phyloP scores from a whole-genome alignment of 1,284 basidiomycete species.

The Cutaneotrichosporon sp. region DNA sequence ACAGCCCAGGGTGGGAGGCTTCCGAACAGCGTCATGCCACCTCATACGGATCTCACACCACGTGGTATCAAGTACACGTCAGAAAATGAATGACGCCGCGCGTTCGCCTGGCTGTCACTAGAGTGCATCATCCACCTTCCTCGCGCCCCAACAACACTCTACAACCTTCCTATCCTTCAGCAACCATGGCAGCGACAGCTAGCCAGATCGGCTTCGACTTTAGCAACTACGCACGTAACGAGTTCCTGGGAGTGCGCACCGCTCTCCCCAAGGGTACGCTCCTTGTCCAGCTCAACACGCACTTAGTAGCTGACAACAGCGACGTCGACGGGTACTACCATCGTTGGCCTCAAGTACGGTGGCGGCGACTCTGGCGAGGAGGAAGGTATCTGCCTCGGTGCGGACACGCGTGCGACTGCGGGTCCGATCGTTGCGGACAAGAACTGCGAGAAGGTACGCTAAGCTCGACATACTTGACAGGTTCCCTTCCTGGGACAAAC shows the following conservation, averaged over 20 bases:
- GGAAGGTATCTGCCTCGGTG: constrained; percentile 91
- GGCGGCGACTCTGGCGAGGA: constrained; percentile 58
- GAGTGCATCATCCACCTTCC: not conserved
- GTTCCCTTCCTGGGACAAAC: not conserved
- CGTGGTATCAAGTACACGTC: constrained; percentile 8
- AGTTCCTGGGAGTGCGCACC: constrained; percentile 60
- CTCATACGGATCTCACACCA: not conserved
- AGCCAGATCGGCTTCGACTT: constrained; percentile 66
- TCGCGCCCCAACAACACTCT: not conserved
- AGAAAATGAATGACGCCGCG: constrained; percentile 18
- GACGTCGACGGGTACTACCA: constrained; percentile 95
- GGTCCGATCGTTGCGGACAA: constrained; percentile 97
- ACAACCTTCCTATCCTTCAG: constrained; percentile 1
- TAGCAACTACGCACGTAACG: constrained; percentile 71
- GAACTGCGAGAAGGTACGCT: constrained; percentile 97
- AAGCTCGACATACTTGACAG: not conserved
- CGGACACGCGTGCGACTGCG: constrained; percentile 93
- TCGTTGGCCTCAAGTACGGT: constrained; percentile 84
- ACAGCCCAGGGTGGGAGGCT: not conserved
- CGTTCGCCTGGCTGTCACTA: constrained; percentile 13
- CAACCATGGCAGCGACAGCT: constrained; percentile 36
- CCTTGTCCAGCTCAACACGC: not conserved
- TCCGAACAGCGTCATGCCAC: constrained; percentile 5
- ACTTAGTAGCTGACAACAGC: constrained; percentile 58
- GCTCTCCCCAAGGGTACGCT: constrained; percentile 55